Conservation (phyloP, 1,139 yeast species). For the Sugiyamaella sp. region DNA sequence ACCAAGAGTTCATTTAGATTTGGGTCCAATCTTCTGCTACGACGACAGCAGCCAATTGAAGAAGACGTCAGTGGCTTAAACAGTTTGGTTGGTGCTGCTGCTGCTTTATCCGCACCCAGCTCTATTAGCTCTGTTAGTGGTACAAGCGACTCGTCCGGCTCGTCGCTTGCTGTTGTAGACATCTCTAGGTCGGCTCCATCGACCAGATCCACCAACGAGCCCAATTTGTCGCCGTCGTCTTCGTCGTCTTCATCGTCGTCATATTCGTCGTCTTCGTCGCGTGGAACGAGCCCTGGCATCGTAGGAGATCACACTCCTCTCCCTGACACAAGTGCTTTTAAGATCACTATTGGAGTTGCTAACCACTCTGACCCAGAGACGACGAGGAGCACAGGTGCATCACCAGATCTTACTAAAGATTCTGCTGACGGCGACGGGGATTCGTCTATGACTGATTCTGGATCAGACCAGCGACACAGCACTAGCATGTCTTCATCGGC, state of each 20-base stretch:
- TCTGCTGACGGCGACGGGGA: slow-evolving; percentile 17
- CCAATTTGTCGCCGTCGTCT: background rate
- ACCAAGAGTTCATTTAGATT: background rate
- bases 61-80: slow-evolving; percentile 15
- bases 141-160: too few relatives aligned
- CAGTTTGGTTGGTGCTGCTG: slow-evolving; percentile 18
- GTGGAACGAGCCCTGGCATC: slow-evolving; percentile 12
- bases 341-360: slow-evolving; percentile 15
- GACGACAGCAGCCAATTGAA: slow-evolving; percentile 1
- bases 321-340: slow-evolving; percentile 23
- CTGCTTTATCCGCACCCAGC: slow-evolving; percentile 2
- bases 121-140: background rate
- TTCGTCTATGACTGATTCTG: slow-evolving; percentile 22
- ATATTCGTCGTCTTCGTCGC: slow-evolving; percentile 12
- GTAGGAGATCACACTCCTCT: slow-evolving; percentile 1
- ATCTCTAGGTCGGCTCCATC: slow-evolving; percentile 1
- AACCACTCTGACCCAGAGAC: background rate
- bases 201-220: background rate
- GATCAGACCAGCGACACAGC: slow-evolving; percentile 10
- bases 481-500: slow-evolving; percentile 14
- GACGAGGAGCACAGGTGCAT: background rate
- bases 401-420: background rate
- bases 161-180: slow-evolving; percentile 4
- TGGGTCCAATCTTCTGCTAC: slow-evolving; percentile 5
- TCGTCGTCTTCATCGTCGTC: slow-evolving; percentile 11